Base-by-base conservation (phyloP, 352 stramenopile species). In the Phytopythium aichiense region DNA sequence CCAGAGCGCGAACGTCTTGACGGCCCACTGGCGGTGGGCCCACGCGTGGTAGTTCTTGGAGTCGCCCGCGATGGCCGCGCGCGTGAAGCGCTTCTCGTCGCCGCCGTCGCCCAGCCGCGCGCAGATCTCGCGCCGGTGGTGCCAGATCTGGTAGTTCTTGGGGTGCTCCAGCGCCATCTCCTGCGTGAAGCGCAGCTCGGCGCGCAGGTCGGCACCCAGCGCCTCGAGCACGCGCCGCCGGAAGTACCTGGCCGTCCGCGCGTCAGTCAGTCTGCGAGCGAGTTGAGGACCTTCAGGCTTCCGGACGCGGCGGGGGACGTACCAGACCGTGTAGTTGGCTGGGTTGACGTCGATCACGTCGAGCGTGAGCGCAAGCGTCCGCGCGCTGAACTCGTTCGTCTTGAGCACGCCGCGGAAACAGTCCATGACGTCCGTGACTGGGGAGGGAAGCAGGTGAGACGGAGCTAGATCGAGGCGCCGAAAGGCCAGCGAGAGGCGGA, bases 81-180 rank as follows among this genome's bases (percentile, higher is more conserved):
- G 85, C 40, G 95, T 91, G 66, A 99, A 99, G 11, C 63, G 68
- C 59, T 99, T 87, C 78, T 99, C 97, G 16, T 79, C 60, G 58
- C 83, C 81, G 31, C 81, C 80, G 71, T 98, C 74, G 15, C 82
- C 63, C 63, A 96, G 55, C 60, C 87, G 74, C 52, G 92, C 78
- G 63, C 98, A 91, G 33, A 99, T 82, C 62, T 96, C 94, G 49
- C 96, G 84, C 23, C 97, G 95, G 74, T 99, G 96, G 79, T 99
- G 98, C 97, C 97, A 99, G 69, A 99, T 96, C 76, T 99, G 97
- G 82, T 99, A 99, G 81, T 99, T 99, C 80, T 99, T 99, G 5
- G 97, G 97, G 81, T 98, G 95, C 28, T 81, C 72, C 30, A 97
- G 85, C 35, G 94, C 95, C 69, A 98, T 87, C 43, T 85, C 75